These are phyloP conservation scores for Pseudocercospora musae DNA, from an alignment of 2,329 filamentous ascomycete species.

Conservation along the genomic window DNA sequence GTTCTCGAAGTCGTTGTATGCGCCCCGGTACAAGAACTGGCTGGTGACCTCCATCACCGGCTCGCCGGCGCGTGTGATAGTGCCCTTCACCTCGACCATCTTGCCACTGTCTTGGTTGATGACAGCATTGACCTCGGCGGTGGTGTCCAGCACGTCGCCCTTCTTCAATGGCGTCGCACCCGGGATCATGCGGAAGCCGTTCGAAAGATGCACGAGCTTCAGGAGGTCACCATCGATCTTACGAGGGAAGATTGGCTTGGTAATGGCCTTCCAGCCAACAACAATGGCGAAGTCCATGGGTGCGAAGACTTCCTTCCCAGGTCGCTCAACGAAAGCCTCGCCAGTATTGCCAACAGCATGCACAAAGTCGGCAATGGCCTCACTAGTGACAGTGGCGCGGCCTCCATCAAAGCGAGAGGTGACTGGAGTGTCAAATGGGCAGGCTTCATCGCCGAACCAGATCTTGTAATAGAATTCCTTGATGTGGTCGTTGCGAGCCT, in stretches of 20 bases:
- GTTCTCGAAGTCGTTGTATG: constrained; percentile 91
- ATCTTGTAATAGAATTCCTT: constrained; percentile 99
- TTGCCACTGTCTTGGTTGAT: constrained; percentile 98
- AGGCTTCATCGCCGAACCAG: constrained; percentile 86
- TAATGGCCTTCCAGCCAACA: constrained; percentile 75
- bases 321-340: constrained; percentile 93
- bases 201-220: constrained; percentile 94
- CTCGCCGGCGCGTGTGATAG: constrained; percentile 77
- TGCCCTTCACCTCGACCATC: constrained; percentile 99
- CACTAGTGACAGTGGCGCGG: constrained; percentile 77
- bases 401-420: constrained; percentile 89
- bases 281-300: constrained; percentile 78
- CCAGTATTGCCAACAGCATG: constrained; percentile 97
- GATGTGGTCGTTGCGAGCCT: constrained; percentile 91
- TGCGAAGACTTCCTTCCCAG: constrained; percentile 88
- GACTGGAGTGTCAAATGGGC: constrained; percentile 80
- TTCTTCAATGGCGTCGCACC: constrained; percentile 94
- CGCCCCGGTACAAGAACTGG: constrained; percentile 93
- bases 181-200: constrained; percentile 96
- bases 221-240: constrained; percentile 94
- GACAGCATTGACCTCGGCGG: constrained; percentile 93
- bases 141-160: constrained; percentile 87
- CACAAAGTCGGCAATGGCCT: constrained; percentile 98
- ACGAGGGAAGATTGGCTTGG: constrained; percentile 96
- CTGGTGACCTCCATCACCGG: constrained; percentile 98